A percentile compares a stretch with the other conserved stretches of the same genome.
These are phyloP conservation scores for Medicago ruthenica DNA, from an alignment of 306 rosid species.

Conservation along the genomic window DNA sequence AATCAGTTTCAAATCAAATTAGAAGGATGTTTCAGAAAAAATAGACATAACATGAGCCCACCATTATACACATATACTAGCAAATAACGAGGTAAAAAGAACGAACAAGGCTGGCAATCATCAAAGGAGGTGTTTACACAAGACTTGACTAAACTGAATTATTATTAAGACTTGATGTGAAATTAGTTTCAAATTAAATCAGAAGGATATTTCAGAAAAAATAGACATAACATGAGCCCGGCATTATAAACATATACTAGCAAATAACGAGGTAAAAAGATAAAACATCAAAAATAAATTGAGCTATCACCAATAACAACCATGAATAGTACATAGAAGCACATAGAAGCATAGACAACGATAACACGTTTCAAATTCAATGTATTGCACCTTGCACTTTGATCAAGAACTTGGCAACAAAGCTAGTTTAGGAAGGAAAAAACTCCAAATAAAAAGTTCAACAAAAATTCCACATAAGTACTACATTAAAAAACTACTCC, in stretches of 20 bases:
- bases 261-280: constrained; percentile 6
- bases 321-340: constrained; percentile 41
- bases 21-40: constrained; percentile 8
- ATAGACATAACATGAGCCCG: background rate
- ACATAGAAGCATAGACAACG: constrained; percentile 33
- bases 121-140: background rate
- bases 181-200: constrained; percentile 12
- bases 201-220: background rate
- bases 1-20: constrained; percentile 13
- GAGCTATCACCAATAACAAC: constrained; percentile 15
- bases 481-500: constrained; percentile 56
- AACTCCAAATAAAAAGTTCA: constrained; percentile 35
- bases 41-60: background rate
- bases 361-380: constrained; percentile 32
- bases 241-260: constrained; percentile 27
- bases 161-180: background rate
- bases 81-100: background rate
- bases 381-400: constrained; percentile 47
- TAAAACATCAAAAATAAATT: constrained; percentile 26
- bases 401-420: constrained; percentile 23
- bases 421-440: constrained; percentile 27
- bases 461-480: constrained; percentile 49
- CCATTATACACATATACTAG: too few relatives aligned
- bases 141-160: constrained; percentile 14
- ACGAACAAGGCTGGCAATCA: constrained; percentile 18